Evolutionary conservation across 2,329 filamentous ascomycete species (phyloP).

Genomic region (Talaromyces sp.): DNA sequence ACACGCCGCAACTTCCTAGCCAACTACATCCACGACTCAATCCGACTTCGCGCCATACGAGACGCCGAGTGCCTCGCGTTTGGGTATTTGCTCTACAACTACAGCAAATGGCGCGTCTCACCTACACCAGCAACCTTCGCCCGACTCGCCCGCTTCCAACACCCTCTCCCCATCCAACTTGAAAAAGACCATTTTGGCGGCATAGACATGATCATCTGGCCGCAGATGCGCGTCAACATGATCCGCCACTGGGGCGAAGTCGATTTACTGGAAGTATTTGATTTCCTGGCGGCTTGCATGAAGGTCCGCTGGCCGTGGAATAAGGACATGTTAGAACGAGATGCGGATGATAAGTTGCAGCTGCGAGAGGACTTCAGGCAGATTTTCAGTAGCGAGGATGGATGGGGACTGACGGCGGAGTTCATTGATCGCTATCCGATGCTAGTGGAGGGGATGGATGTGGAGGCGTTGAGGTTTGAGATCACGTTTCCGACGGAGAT

Average conservation of each 20-base stretch:
- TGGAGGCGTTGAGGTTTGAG: conserved; percentile 17
- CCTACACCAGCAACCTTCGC: conserved; percentile 25
- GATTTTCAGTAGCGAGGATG: conserved; percentile 22
- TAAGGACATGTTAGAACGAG: conserved; percentile 23
- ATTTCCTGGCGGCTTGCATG: conserved; percentile 21
- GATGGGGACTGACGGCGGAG: conserved; percentile 28
- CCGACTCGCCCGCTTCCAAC: conserved; percentile 21
- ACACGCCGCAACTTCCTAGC: conserved; percentile 26
- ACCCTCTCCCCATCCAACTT: conserved; percentile 23
- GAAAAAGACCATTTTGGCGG: conserved; percentile 22
- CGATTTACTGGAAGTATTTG: conserved; percentile 4
- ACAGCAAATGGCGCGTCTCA: conserved; percentile 24
- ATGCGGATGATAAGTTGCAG: conserved; percentile 22
- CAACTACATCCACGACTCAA: conserved; percentile 23
- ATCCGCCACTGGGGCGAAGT: conserved; percentile 25
- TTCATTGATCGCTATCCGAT: conserved; percentile 26
- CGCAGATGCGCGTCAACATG: conserved; percentile 24
- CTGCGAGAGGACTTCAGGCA: conserved; percentile 23
- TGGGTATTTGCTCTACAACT: conserved; percentile 24
- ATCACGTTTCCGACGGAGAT: conserved; percentile 13
- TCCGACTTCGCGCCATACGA: conserved; percentile 24
- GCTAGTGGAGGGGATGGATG: conserved; percentile 23
- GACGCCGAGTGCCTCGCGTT: conserved; percentile 27
- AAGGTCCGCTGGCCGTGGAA: conserved; percentile 29
- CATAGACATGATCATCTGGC: conserved; percentile 26